Evolutionary conservation across 1,284 basidiomycete species (phyloP), one percentile per base, ranked within the genome.

Genomic region (Ustilago hordei): DNA sequence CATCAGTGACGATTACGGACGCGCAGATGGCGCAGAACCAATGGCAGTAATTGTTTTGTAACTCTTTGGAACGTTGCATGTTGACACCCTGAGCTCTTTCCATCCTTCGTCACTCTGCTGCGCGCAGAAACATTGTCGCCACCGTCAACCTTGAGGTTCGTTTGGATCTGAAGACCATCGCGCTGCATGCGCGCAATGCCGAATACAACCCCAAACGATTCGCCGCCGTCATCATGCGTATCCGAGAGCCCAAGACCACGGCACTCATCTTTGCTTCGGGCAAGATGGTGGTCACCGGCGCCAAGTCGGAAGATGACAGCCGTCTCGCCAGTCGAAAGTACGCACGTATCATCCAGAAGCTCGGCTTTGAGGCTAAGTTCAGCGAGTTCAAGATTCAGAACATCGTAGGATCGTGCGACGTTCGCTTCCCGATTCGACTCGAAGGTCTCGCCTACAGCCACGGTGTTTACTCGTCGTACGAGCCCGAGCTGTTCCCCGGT

Each of bases 131-230:
- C 88, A 99, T 99, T 78, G 96, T 99, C 81, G 96, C 97, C 11
- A 99, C 97, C 15, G 97, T 99, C 87, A 99, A 99, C 86, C 91
- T 99, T 55, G 96, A 98, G 87, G 98, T 95, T 79, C 91, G 95
- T 45, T 89, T 99, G 66, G 97, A 99, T 86, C 89, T 99, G 72
- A 99, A 99, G 90, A 99, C 97, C 58, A 99, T 99, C 77, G 96
- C 96, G 19, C 88, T 99, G 73, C 97, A 99, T 83, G 97, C 97
- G 0, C 91, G 97, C 75, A 99, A 99, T 87, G 97, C 97, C 48
- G 97, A 99, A 89, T 99, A 99, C 88, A 99, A 98, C 86, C 97
- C 97, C 55, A 99, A 99, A 95, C 95, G 97, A 92, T 99, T 99
- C 89, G 97, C 97, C 79, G 97, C 97, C 71, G 97, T 99, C 78